These are phyloP conservation scores for Cyathus striatus DNA, from an alignment of 768 basidiomycete species.

Conservation along the genomic window DNA sequence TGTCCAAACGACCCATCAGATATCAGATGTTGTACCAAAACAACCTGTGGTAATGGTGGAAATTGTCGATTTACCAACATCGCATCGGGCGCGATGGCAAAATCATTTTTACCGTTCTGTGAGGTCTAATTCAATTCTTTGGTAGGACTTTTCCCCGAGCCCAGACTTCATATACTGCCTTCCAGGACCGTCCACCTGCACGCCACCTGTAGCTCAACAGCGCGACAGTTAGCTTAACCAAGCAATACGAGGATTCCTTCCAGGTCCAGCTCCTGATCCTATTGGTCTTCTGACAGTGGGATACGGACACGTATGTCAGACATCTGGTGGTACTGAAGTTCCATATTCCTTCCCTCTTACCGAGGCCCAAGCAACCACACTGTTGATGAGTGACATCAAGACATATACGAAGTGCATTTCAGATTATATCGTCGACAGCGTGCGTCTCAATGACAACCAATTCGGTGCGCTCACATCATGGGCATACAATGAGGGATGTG, in stretches of 20 bases:
- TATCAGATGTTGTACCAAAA: slow-evolving; percentile 22
- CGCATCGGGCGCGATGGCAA: slow-evolving; percentile 13
- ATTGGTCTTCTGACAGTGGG: slow-evolving; percentile 28
- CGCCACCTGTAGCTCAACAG: slow-evolving; percentile 16
- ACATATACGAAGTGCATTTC: slow-evolving; percentile 24
- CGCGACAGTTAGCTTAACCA: slow-evolving; percentile 21
- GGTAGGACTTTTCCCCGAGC: slow-evolving; percentile 17
- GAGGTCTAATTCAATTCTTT: neutral
- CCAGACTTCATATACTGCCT: slow-evolving; percentile 9
- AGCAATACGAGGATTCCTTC: slow-evolving; percentile 25
- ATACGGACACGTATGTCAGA: slow-evolving; percentile 25
- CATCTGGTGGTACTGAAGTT: slow-evolving; percentile 12
- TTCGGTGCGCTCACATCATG: slow-evolving; percentile 26
- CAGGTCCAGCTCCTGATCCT: slow-evolving; percentile 23
- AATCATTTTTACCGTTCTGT: neutral
- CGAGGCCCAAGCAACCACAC: slow-evolving; percentile 16
- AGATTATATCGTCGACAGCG: slow-evolving; percentile 17
- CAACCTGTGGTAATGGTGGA: slow-evolving; percentile 16
- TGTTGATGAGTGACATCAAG: slow-evolving; percentile 20
- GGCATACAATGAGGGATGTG: slow-evolving; percentile 28
- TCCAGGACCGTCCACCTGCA: slow-evolving; percentile 3
- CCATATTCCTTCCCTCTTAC: slow-evolving; percentile 24
- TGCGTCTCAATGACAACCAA: slow-evolving; percentile 30
- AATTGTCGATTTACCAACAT: slow-evolving; percentile 19
- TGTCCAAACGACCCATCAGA: slow-evolving; percentile 22